Evolutionary conservation across 371 early-diverging fungal species (phyloP), one percentile per base, ranked within the genome.

Genomic region (Syncephalastrum monosporum): DNA sequence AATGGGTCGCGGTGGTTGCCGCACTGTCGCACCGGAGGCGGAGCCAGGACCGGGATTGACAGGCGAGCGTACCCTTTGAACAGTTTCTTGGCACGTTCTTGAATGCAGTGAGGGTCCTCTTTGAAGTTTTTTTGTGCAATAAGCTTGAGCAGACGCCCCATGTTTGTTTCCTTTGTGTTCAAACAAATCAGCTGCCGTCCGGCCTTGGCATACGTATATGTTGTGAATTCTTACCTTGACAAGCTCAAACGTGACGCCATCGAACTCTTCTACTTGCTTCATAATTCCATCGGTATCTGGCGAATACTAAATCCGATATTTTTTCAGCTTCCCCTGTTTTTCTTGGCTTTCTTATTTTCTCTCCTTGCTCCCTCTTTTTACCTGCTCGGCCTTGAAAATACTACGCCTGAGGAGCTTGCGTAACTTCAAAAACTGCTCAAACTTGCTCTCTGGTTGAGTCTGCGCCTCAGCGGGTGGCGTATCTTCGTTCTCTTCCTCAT

Each of bases 101-200:
- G 62, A 21, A 76, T 63, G 14, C 64, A 25, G 48, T 62, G 62
- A 6, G 69, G 67, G 56, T 76, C 77, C n/a, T 65, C 58, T 47
- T 56, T 53, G 44, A 76, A 76, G 24, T 56, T 42, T 48, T 55
- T 57, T 60, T 73, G 65, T 17, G 71, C 58, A 44, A 76, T 72
- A 41, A 75, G 50, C 53, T 78, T 78, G 54, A 78, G 61, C 8
- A 78, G 53, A 47, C 68, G 70, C 19, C 78, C 78, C 78, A 78
- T 78, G 21, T 62, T 73, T n/a, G 78, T 75, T 64, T 78, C 73
- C 75, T 77, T 52, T 33, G 10, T 50, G n/a, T 25, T 17, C 53
- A 51, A 38, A n/a, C 7, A 48, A 46, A 47, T 25, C 15, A 16
- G 50, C 44, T 58, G 29, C 16, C 19, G 29, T 2, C 8, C n/a